Base-by-base conservation (phyloP, 179 eudicot genomes). In the Sideroxylon spinosum region DNA sequence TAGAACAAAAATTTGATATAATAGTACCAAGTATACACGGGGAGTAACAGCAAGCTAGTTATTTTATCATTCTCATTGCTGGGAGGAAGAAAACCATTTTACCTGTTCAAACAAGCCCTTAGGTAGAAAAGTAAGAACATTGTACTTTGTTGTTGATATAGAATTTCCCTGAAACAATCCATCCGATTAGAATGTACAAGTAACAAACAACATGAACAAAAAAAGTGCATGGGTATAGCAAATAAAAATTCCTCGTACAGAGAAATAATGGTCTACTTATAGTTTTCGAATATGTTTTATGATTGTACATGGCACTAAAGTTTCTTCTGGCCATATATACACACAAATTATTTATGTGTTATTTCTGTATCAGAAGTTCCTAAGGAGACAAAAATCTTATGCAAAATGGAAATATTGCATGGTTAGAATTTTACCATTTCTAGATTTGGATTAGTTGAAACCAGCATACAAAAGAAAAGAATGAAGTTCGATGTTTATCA, bases 91-190 rank as follows among this genome's bases (percentile, higher is more conserved):
- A 50, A 80, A 69, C 55, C 63, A 57, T 73, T 37, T 69, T 89
- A 95, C 99, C 98, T 95, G 99, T 82, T 96, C 99, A 88, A 92
- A 96, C 81, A 96, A 81, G 80, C 99, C 99, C 87, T 96, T 96
- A 6, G 99, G 99, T 70, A 96, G 84, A 85, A 96, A 96, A 19
- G 97, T 96, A 78, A 90, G 74, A 68, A 94, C 80, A 69, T 91
- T 93, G 84, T 96, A 96, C 89, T 96, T 96, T 2, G 99, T 96
- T 44, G 99, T 96, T 77, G 99, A 94, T 72, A 96, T 92, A 53
- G 97, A 92, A 86, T 96, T 96, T 28, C 95, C 97, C 98, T 96
- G 92, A 85, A 83, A 86, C 20, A 25, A 32, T 16, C 59, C 50
- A 52, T 17, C 28, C 26, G n/a, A 62, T 19, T 49, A 60, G 19